Evolutionary conservation across 805 yeast species (phyloP).

Genomic region (Ogataea nitratoaversa): DNA sequence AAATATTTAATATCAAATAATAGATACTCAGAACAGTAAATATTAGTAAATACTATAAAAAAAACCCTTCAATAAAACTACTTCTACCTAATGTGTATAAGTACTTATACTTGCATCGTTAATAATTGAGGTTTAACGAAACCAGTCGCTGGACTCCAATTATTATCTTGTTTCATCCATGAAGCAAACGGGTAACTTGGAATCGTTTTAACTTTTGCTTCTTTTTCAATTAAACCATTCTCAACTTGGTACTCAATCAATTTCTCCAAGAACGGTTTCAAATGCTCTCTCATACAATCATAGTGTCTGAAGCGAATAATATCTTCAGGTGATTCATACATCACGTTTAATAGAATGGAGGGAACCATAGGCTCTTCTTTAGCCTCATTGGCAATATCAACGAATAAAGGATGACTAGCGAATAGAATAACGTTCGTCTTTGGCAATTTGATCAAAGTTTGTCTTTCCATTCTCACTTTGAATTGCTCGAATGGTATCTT

Average conservation of each 20-base stretch:
- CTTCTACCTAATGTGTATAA: no score
- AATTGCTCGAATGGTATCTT: constrained; percentile 37
- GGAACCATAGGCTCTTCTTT: constrained; percentile 48
- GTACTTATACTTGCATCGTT: neutral
- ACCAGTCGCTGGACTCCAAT: constrained; percentile 7
- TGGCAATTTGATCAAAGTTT: constrained; percentile 43
- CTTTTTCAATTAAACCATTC: constrained; percentile 34
- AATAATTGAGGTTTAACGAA: constrained; percentile 4
- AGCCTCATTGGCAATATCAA: constrained; percentile 35
- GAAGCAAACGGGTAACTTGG: constrained; percentile 21
- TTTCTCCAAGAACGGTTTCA: constrained; percentile 35
- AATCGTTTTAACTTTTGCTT: constrained; percentile 18
- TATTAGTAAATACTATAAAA: no score
- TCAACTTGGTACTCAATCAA: constrained; percentile 38
- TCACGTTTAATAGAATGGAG: constrained; percentile 35
- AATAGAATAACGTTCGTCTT: constrained; percentile 31
- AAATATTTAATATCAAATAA: no score
- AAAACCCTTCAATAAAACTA: no score
- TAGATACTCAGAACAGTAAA: no score
- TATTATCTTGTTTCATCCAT: constrained; percentile 12
- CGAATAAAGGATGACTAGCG: constrained; percentile 32
- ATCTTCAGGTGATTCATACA: constrained; percentile 43
- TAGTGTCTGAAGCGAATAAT: constrained; percentile 45
- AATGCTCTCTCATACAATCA: constrained; percentile 38
- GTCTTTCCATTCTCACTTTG: constrained; percentile 44